Evolutionary conservation across 2,329 filamentous ascomycete species (phyloP).

Genomic region (Fusarium brachygibbosum): DNA sequence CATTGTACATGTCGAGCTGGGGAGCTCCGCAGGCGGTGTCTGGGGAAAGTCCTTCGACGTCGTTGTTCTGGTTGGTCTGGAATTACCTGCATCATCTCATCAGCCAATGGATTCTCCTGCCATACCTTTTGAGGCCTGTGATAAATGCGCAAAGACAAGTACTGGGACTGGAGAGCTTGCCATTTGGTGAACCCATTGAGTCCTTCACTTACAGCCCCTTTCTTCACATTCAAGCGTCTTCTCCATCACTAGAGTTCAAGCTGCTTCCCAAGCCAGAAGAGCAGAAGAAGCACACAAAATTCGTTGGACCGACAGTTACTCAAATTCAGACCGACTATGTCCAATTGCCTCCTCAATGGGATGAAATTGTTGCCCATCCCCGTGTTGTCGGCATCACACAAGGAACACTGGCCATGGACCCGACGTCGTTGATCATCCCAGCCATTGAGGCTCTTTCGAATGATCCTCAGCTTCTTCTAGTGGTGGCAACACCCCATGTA

Average conservation of each 20-base stretch:
- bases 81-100: conserved; percentile 50
- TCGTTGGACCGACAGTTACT: conserved; percentile 55
- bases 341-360: conserved; percentile 53
- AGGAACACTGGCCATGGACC: conserved; percentile 56
- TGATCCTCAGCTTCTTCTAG: conserved; percentile 49
- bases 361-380: conserved; percentile 46
- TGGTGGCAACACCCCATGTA: conserved; percentile 53
- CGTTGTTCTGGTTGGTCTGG: conserved; percentile 43
- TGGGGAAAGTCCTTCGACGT: conserved; percentile 50
- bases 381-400: conserved; percentile 56
- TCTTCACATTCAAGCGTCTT: conserved; percentile 57
- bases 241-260: conserved; percentile 52
- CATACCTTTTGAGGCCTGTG: conserved; percentile 48
- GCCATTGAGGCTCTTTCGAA: conserved; percentile 52
- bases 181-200: conserved; percentile 51
- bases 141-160: conserved; percentile 51
- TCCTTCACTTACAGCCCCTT: conserved; percentile 55
- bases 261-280: conserved; percentile 43
- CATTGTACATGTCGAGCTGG: conserved; percentile 53
- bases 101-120: conserved; percentile 47
- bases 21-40: conserved; percentile 52
- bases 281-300: conserved; percentile 43
- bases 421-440: conserved; percentile 55
- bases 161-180: conserved; percentile 49
- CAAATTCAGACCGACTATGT: conserved; percentile 17